Evolutionary conservation across 1,284 basidiomycete species (phyloP).

Genomic region (Athelia psychrophila): DNA sequence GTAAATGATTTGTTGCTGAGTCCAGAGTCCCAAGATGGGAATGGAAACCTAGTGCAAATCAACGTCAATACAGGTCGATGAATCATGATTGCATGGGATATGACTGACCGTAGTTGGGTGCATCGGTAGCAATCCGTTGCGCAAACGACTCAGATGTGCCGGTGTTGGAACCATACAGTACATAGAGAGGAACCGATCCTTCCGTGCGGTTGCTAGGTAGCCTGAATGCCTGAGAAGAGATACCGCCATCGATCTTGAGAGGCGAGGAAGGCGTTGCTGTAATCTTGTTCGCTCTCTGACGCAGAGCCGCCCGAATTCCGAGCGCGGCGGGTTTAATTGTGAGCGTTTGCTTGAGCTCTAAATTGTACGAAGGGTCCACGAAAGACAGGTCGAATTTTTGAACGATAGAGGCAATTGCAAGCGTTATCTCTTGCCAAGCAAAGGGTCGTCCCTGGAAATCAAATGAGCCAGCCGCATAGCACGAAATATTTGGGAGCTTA

Average conservation of each 20-base stretch:
- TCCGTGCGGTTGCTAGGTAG: background rate
- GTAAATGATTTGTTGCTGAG: constrained; percentile 35
- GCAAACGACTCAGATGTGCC: constrained; percentile 52
- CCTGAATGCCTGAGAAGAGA: background rate
- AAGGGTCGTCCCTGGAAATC: constrained; percentile 35
- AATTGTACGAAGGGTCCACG: constrained; percentile 39
- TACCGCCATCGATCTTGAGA: constrained; percentile 5
- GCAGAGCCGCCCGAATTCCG: constrained; percentile 36
- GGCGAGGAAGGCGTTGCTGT: constrained; percentile 11
- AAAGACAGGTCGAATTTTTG: constrained; percentile 44
- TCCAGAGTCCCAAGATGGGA: constrained; percentile 42
- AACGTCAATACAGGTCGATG: background rate
- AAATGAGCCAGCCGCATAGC: constrained; percentile 7
- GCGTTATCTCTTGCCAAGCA: constrained; percentile 45
- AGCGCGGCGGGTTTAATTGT: constrained; percentile 47
- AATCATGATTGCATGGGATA: background rate
- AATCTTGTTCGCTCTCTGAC: constrained; percentile 15
- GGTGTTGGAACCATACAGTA: constrained; percentile 49
- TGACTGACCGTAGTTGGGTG: constrained; percentile 31
- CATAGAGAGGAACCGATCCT: constrained; percentile 28
- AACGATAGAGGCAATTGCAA: constrained; percentile 38
- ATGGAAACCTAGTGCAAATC: constrained; percentile 32
- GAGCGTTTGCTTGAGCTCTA: constrained; percentile 42
- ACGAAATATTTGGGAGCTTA: constrained; percentile 11
- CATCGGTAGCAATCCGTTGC: constrained; percentile 41